These are phyloP conservation scores for Verticillium klebahnii DNA, from an alignment of 2,329 filamentous ascomycete species.

Conservation along the genomic window DNA sequence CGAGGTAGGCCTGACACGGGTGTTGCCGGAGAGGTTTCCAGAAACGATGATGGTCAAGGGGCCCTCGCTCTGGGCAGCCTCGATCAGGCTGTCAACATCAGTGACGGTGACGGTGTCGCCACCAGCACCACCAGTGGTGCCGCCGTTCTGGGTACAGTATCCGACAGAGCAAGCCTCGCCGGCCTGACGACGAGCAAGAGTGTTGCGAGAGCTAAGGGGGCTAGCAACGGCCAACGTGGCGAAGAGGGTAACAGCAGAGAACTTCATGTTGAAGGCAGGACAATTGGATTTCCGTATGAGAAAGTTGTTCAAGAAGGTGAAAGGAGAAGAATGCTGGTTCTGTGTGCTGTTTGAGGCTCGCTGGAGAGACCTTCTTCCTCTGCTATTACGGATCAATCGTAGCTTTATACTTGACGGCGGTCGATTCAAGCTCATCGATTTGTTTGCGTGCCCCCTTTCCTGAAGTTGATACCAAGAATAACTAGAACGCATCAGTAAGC, in stretches of 20 bases:
- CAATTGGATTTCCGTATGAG: no score
- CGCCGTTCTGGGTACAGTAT: slow-evolving; percentile 25
- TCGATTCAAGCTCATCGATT: background rate
- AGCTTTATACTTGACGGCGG: background rate
- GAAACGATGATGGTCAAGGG: slow-evolving; percentile 24
- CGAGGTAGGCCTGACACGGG: slow-evolving; percentile 20
- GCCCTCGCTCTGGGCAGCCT: slow-evolving; percentile 18
- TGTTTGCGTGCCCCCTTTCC: background rate
- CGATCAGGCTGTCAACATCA: slow-evolving; percentile 18
- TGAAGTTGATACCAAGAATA: background rate
- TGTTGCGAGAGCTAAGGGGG: slow-evolving; percentile 9
- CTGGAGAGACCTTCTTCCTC: background rate
- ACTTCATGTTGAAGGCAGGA: slow-evolving; percentile 9
- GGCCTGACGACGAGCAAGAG: slow-evolving; percentile 11
- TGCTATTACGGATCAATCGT: background rate
- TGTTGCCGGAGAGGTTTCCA: slow-evolving; percentile 20
- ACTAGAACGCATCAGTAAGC: background rate
- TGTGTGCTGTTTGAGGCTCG: background rate
- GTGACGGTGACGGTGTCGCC: slow-evolving; percentile 23
- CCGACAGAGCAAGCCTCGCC: slow-evolving; percentile 18
- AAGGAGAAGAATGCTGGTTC: background rate
- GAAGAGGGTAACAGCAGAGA: slow-evolving; percentile 8
- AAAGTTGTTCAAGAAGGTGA: background rate
- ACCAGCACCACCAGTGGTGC: slow-evolving; percentile 23
- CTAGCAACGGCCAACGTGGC: slow-evolving; percentile 9